phyloP scores from a whole-genome alignment of 345 rosid genomes.

The Eucalyptus marginata region DNA sequence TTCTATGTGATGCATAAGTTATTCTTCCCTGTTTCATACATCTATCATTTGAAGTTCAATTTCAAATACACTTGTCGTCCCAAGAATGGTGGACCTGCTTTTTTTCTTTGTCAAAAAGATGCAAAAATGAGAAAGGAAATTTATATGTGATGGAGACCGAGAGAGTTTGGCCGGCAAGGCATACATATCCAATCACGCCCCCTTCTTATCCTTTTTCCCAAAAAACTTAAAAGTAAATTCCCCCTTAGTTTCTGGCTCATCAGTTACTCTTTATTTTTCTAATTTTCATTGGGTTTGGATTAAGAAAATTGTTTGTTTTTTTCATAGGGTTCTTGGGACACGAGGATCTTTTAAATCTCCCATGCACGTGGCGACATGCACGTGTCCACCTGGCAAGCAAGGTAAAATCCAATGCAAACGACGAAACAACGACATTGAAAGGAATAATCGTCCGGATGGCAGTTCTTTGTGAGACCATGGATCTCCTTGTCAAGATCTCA shows the following conservation, averaged over 20 bases:
- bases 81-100: not conserved
- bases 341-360: not conserved
- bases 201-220: not conserved
- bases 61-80: not conserved
- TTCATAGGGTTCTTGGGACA: not conserved
- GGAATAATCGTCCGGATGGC: constrained; percentile 50
- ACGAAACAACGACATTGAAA: constrained; percentile 37
- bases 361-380: constrained; percentile 8
- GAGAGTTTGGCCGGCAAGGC: not conserved
- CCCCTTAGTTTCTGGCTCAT: not conserved
- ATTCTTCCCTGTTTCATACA: not conserved
- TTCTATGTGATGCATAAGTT: not conserved
- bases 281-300: not conserved
- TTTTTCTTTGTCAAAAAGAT: not conserved
- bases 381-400: constrained; percentile 42
- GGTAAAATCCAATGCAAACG: constrained; percentile 50
- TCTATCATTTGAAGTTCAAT: not conserved
- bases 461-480: not conserved
- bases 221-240: not conserved
- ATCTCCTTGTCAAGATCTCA: not conserved
- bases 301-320: not conserved
- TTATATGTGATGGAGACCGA: not conserved
- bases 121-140: not conserved
- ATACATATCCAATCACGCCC: not conserved
- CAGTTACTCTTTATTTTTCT: not conserved